Evolutionary conservation across 2,329 filamentous ascomycete species (phyloP), one percentile per base, ranked within the genome.

Genomic region (Xylaria sp.): DNA sequence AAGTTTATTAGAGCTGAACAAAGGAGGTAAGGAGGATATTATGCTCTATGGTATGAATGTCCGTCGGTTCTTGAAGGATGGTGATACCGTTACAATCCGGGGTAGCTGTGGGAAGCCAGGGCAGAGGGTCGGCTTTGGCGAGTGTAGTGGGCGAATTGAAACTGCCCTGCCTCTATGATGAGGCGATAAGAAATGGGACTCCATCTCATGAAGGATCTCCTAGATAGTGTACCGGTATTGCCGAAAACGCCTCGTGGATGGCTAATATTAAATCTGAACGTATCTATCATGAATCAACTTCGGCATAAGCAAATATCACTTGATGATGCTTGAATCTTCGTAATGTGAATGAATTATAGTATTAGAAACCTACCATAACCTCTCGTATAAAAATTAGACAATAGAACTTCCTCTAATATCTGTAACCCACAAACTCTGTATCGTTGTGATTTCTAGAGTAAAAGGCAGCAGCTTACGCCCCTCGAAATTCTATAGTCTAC

Each of bases 31-130:
- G 75, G 79, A 79, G 67, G 78, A 81, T 13, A 71, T 84, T 22
- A 72, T 79, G 68, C 75, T 84, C 27, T 72, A 73, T 25, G 79
- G 79, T 9, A 80, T 80, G 76, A 78, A 80, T 42, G 74, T 76
- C 6, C 78, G 82, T 13, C 79, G 74, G 33, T 84, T 83, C 71
- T 71, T 84, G 59, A 79, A 82, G 67, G 82, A 84, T 56, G 83
- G 83, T 20, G 83, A 85, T 67, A 78, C 75, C 1, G 71, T 85
- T 20, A 80, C 77, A 1, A 70, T 84, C 20, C 75, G 79, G 22
- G 83, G 82, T 0, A 75, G 73, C 4, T 77, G 75, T 63, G 78
- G 78, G 15, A 74, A 76, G 38, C 66, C 69, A 6, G 79, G 78
- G 11, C 72, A 72, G 25, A 74, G 73, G 39, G 80, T 84, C 2